Evolutionary conservation across 2,329 filamentous ascomycete species (phyloP).

Genomic region (Xenoacremonium recifei): DNA sequence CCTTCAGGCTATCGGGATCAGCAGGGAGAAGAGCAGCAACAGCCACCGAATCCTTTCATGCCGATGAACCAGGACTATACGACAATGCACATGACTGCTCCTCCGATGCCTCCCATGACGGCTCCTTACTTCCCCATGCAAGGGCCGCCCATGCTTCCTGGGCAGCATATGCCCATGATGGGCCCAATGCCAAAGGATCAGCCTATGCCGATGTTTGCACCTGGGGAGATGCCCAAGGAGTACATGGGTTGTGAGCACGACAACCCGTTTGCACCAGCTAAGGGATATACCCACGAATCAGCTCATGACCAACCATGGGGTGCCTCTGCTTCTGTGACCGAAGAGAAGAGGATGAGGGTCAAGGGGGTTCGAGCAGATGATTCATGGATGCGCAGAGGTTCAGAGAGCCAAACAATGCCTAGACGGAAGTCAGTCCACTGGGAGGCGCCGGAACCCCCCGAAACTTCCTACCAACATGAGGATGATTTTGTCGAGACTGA

Average conservation of each 20-base stretch:
- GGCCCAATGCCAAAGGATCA: neutral
- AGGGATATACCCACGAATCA: conserved; percentile 7
- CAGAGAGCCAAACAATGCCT: conserved; percentile 12
- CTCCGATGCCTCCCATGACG: neutral
- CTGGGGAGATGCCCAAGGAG: neutral
- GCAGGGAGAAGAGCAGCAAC: no score
- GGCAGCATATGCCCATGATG: neutral
- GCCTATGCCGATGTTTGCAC: neutral
- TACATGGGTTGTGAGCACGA: neutral
- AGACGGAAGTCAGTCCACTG: conserved; percentile 20
- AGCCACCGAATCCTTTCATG: neutral
- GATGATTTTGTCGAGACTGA: conserved; percentile 4
- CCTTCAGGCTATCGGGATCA: neutral
- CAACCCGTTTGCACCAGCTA: neutral
- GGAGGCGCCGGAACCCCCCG: neutral
- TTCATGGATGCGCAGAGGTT: neutral
- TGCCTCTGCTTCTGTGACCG: conserved; percentile 15
- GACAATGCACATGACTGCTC: neutral
- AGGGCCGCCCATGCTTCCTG: neutral
- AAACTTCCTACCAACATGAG: conserved; percentile 3
- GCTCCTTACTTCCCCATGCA: neutral
- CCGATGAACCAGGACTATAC: no score
- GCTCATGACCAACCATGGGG: conserved; percentile 7
- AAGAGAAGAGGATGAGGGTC: conserved; percentile 27
- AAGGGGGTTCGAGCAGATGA: conserved; percentile 18